Evolutionary conservation across 371 early-diverging fungal species (phyloP).

Genomic region (Smittium mucronatum): DNA sequence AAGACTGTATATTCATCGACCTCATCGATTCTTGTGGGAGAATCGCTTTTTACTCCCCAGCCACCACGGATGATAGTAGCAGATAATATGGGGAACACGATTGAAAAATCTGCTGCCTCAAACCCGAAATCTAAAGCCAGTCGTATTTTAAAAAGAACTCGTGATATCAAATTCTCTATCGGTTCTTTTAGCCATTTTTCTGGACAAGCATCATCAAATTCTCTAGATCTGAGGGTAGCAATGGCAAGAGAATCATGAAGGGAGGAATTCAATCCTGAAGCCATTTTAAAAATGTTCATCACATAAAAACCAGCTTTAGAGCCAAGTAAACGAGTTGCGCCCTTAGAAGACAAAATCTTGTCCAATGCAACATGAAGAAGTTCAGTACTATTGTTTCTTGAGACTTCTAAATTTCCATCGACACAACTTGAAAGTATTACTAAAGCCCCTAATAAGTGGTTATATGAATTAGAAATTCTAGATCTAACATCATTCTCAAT

Average conservation of each 20-base stretch:
- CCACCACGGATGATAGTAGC: constrained; percentile 56
- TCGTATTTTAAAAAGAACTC: constrained; percentile 62
- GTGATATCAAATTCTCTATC: constrained; percentile 45
- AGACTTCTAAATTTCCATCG: constrained; percentile 40
- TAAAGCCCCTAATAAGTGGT: constrained; percentile 44
- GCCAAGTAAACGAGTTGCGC: constrained; percentile 20
- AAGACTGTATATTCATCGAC: constrained; percentile 40
- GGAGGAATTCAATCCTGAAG: constrained; percentile 19
- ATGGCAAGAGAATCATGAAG: constrained; percentile 25
- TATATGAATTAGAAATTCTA: constrained; percentile 41
- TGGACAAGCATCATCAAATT: constrained; percentile 36
- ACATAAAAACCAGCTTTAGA: constrained; percentile 13
- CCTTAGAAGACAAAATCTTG: constrained; percentile 16
- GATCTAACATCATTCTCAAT: constrained; percentile 62
- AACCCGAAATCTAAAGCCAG: constrained; percentile 44
- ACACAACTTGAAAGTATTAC: constrained; percentile 49
- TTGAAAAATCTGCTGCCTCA: constrained; percentile 65
- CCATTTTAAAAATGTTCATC: constrained; percentile 14
- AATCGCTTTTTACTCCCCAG: constrained; percentile 16
- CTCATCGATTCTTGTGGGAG: constrained; percentile 23
- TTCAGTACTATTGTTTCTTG: constrained; percentile 24
- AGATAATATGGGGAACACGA: constrained; percentile 64
- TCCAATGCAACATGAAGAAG: constrained; percentile 34
- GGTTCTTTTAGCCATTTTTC: constrained; percentile 56
- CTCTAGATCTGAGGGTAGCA: constrained; percentile 51